Conservation (phyloP, 495 filamentous ascomycete species). For the Annulohypoxylon moriforme region DNA sequence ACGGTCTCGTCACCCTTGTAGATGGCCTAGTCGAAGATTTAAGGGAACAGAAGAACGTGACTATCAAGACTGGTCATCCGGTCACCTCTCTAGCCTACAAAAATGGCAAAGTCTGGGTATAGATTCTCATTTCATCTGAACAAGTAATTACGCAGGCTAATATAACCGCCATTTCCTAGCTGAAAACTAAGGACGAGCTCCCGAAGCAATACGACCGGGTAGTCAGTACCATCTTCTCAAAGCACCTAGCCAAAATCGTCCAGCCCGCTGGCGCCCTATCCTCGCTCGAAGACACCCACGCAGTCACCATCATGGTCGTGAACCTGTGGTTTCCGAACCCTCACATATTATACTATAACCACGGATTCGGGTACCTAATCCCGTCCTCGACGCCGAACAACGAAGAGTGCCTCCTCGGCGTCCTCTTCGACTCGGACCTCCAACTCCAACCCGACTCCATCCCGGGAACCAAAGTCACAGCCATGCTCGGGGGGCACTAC, state of each 20-base stretch:
- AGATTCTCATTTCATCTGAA: not conserved
- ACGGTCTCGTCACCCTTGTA: slow-evolving; percentile 67
- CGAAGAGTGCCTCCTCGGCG: slow-evolving; percentile 85
- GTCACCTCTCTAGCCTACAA: slow-evolving; percentile 52
- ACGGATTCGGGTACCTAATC: slow-evolving; percentile 92
- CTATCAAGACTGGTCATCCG: slow-evolving; percentile 59
- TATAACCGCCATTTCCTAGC: slow-evolving; percentile 33
- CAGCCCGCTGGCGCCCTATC: slow-evolving; percentile 56
- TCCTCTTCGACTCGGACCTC: slow-evolving; percentile 88
- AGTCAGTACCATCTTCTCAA: slow-evolving; percentile 75
- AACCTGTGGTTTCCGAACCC: slow-evolving; percentile 84
- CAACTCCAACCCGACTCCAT: slow-evolving; percentile 35
- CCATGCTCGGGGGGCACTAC: slow-evolving; percentile 95
- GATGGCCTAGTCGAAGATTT: slow-evolving; percentile 61
- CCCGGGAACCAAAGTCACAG: slow-evolving; percentile 85
- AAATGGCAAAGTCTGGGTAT: slow-evolving; percentile 33
- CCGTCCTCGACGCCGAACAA: slow-evolving; percentile 79
- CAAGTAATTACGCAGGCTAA: not conserved
- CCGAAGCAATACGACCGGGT: slow-evolving; percentile 66
- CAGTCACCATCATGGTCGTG: slow-evolving; percentile 88
- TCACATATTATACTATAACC: slow-evolving; percentile 65
- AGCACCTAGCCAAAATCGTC: slow-evolving; percentile 58
- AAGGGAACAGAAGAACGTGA: slow-evolving; percentile 60
- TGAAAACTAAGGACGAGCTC: slow-evolving; percentile 40
- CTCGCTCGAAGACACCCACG: slow-evolving; percentile 64